Base-by-base conservation (phyloP, 2,329 filamentous ascomycete species). In the Blastomyces silverae region DNA sequence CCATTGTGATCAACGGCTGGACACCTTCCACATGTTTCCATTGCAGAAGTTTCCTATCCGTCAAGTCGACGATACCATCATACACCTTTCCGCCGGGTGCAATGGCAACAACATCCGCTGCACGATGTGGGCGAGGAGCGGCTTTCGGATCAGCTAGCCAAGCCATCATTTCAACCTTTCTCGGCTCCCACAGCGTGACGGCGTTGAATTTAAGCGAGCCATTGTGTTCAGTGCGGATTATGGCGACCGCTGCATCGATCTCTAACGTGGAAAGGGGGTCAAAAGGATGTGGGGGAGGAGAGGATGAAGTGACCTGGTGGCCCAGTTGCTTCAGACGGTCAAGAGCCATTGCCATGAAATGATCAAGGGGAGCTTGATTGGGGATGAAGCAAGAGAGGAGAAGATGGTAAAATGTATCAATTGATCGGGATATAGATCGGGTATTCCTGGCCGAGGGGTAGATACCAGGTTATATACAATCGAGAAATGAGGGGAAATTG, bases 1-100 rank as follows among this genome's bases (percentile, higher is more conserved):
- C 92, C 85, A 95, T 91, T 0, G 91, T 96, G 73, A 96, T 95
- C 75, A 96, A 84, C 37, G 92, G 92, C 76, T 96, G 92, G 17
- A 91, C 86, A 31, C 88, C 89, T 3, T 89, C 85, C 1, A 90
- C 83, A 66, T 86, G 79, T 73, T 89, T 85, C 91, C 92, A 97
- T 68, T 85, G 83, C 10, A 87, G 75, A 63, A 96, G 85, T 72
- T 85, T 88, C 63, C 80, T 81, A 57, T 85, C 80, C 25, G 83
- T 80, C 64, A 96, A 76, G 73, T 95, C 87, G 3, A 96, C 88
- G 59, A 92, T 79, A 0, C 90, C 92, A 76, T 97, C 92, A 68
- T 87, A 93, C 0, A 96, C 87, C 73, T 88, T 90, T 69, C 90
- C 90, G 6, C 87, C 89, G 2, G 86, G 84, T 1, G 86, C 89